These are phyloP conservation scores for Durusdinium trenchii DNA, from an alignment of 73 alveolate genomes.

Conservation along the genomic window DNA sequence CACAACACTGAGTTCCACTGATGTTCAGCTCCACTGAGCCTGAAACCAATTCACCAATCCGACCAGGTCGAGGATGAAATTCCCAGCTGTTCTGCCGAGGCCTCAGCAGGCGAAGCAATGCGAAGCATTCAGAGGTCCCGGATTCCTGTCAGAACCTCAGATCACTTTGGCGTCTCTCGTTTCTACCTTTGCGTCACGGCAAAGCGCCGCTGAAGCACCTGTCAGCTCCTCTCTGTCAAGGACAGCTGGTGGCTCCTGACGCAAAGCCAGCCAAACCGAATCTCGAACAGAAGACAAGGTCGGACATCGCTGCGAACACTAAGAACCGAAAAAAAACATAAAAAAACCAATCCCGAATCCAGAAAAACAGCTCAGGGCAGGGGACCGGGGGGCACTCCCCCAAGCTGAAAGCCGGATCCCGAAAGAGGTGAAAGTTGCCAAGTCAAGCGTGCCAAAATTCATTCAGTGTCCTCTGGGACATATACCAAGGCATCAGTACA, in stretches of 20 bases:
- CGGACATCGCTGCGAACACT: neutral
- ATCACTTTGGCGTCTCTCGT: neutral
- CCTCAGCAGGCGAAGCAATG: neutral
- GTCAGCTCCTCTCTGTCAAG: slow-evolving; percentile 42
- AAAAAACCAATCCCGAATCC: neutral
- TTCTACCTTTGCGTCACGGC: neutral
- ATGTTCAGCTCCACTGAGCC: no score
- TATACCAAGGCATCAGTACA: slow-evolving; percentile 93
- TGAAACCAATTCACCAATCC: slow-evolving; percentile 65
- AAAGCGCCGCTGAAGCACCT: neutral
- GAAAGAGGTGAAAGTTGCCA: neutral
- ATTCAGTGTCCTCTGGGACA: slow-evolving; percentile 69
- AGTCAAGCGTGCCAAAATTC: neutral
- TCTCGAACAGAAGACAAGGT: neutral
- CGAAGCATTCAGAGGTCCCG: neutral
- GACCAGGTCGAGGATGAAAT: slow-evolving; percentile 87
- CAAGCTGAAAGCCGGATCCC: neutral
- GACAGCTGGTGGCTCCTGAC: slow-evolving; percentile 65
- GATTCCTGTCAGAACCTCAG: neutral
- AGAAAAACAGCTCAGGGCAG: neutral
- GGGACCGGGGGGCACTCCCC: neutral
- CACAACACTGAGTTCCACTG: no score
- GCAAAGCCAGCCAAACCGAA: neutral
- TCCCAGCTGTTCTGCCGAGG: slow-evolving; percentile 55
- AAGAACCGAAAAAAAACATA: no score